Percentiles rank a stretch among this genome's conserved stretches.
Conservation (phyloP, 805 yeast species). For the Yarrowia divulgata region DNA sequence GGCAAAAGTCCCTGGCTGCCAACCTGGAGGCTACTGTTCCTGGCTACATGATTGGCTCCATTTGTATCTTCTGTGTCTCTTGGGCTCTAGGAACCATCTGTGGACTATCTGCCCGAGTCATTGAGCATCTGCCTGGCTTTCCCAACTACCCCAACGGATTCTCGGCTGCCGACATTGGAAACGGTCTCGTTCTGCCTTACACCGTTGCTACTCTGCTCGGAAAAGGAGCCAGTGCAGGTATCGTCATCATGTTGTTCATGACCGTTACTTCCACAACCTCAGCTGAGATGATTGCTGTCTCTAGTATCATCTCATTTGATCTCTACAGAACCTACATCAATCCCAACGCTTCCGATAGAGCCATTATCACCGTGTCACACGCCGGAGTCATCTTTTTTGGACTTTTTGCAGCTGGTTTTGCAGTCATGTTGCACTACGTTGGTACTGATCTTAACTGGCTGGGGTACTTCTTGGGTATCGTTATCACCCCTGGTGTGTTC, state of each 20-base stretch:
- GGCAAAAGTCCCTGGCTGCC: slow-evolving; percentile 56
- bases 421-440: slow-evolving; percentile 81
- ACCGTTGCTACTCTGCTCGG: slow-evolving; percentile 84
- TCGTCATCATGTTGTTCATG: slow-evolving; percentile 54
- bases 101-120: slow-evolving; percentile 54
- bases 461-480: slow-evolving; percentile 67
- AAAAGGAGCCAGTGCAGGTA: slow-evolving; percentile 82
- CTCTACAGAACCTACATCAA: slow-evolving; percentile 56
- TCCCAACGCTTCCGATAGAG: slow-evolving; percentile 54
- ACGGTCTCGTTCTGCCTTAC: slow-evolving; percentile 68
- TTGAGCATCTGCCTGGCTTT: slow-evolving; percentile 71
- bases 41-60: slow-evolving; percentile 57
- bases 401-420: slow-evolving; percentile 72
- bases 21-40: slow-evolving; percentile 54
- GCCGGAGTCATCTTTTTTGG: slow-evolving; percentile 54
- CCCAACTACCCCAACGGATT: slow-evolving; percentile 78
- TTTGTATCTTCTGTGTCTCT: slow-evolving; percentile 58
- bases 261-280: slow-evolving; percentile 56
- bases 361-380: slow-evolving; percentile 56
- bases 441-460: slow-evolving; percentile 82
- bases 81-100: slow-evolving; percentile 50
- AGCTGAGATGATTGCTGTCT: slow-evolving; percentile 54
- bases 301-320: slow-evolving; percentile 57
- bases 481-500: slow-evolving; percentile 55
- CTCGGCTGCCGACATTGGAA: slow-evolving; percentile 68